Percentiles rank a stretch among this genome's conserved stretches.
These are phyloP conservation scores for Akanthomyces lecanii DNA, from an alignment of 2,329 filamentous ascomycete genomes.

Conservation along the genomic window DNA sequence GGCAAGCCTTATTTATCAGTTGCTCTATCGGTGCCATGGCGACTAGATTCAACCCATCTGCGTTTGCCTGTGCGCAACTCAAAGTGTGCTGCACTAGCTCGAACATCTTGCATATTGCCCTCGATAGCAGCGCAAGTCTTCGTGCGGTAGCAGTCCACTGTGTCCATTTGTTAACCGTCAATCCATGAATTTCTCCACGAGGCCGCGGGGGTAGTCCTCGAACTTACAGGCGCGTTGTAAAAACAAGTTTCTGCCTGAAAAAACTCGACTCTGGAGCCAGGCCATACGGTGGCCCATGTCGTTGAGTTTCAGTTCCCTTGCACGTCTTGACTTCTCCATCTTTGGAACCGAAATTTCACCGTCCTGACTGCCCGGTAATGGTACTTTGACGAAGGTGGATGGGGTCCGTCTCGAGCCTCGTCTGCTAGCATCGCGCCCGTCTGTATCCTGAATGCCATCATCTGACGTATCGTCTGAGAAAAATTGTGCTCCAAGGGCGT, in stretches of 20 bases:
- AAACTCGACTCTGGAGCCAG: constrained; percentile 91
- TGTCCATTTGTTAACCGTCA: constrained; percentile 17
- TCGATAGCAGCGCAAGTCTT: constrained; percentile 84
- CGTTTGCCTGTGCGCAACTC: constrained; percentile 86
- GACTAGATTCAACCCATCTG: constrained; percentile 59
- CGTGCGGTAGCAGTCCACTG: constrained; percentile 91
- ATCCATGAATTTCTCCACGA: neutral
- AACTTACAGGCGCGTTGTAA: constrained; percentile 85
- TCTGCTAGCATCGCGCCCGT: constrained; percentile 41
- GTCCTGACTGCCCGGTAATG: constrained; percentile 64
- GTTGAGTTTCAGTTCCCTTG: constrained; percentile 85
- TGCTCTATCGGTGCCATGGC: constrained; percentile 23
- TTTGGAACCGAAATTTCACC: constrained; percentile 71
- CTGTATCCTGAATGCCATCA: constrained; percentile 49
- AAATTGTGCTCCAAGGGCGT: constrained; percentile 68
- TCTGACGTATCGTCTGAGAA: constrained; percentile 63
- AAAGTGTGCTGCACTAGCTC: constrained; percentile 74
- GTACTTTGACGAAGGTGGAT: constrained; percentile 54
- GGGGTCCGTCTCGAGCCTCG: constrained; percentile 30
- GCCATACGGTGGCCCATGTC: constrained; percentile 93
- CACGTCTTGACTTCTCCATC: constrained; percentile 64
- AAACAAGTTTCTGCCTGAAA: constrained; percentile 81
- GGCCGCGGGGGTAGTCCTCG: neutral
- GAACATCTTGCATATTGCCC: constrained; percentile 69
- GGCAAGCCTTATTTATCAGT: neutral